Conservation (phyloP, 2,329 filamentous ascomycete genomes). For the Juglanconis oblonga region DNA sequence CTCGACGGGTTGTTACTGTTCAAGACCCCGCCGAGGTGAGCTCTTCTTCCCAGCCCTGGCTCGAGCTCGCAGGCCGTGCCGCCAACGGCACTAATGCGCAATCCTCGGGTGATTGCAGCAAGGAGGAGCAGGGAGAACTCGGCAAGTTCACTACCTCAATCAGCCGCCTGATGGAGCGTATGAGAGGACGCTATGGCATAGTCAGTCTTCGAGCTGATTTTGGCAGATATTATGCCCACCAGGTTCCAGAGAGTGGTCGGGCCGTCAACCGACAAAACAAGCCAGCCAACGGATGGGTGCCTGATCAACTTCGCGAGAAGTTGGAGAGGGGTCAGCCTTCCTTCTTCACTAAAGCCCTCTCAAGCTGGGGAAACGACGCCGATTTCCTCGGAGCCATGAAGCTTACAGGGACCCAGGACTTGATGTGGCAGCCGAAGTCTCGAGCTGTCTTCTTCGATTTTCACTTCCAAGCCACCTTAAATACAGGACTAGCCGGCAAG, state of each 20-base stretch:
- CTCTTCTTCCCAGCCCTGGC: background rate
- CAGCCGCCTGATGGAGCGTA: constrained; percentile 2
- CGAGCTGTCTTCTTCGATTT: constrained; percentile 19
- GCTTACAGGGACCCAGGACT: background rate
- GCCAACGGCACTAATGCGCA: background rate
- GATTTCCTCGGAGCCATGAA: constrained; percentile 20
- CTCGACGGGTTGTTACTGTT: background rate
- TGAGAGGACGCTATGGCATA: constrained; percentile 5
- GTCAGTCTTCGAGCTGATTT: constrained; percentile 27
- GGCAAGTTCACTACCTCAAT: background rate
- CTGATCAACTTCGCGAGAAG: constrained; percentile 10
- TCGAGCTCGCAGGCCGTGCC: background rate
- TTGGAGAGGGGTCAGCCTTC: constrained; percentile 21
- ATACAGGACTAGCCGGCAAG: background rate
- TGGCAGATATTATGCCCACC: constrained; percentile 26
- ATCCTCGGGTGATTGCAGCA: background rate
- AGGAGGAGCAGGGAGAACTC: background rate
- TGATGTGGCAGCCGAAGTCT: constrained; percentile 18
- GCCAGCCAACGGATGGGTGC: constrained; percentile 24
- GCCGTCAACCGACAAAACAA: constrained; percentile 23
- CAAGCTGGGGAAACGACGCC: constrained; percentile 24
- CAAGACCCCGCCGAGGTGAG: background rate
- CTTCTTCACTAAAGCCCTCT: constrained; percentile 28
- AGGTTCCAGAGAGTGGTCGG: constrained; percentile 19
- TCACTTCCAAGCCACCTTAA: constrained; percentile 17